phyloP scores from a whole-genome alignment of 2,329 filamentous ascomycete species.

The Neurospora crassa region DNA sequence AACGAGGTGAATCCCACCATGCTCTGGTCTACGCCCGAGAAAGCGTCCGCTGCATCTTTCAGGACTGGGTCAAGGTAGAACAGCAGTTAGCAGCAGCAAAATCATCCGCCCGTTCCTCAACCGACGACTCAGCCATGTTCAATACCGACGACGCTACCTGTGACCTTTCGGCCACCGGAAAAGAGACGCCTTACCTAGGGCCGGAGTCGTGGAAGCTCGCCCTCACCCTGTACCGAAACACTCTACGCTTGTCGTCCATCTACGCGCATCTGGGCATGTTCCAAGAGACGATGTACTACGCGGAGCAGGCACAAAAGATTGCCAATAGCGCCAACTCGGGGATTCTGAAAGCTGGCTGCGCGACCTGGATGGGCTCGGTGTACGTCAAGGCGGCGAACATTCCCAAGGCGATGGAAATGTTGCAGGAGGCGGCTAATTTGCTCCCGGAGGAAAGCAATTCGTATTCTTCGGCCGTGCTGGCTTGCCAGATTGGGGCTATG shows the following conservation, averaged over 20 bases:
- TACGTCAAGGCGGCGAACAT: slow-evolving; percentile 49
- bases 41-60: slow-evolving; percentile 45
- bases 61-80: slow-evolving; percentile 47
- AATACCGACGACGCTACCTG: slow-evolving; percentile 19
- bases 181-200: slow-evolving; percentile 28
- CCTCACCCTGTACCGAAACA: slow-evolving; percentile 58
- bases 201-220: slow-evolving; percentile 75
- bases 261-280: slow-evolving; percentile 81
- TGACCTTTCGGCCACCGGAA: slow-evolving; percentile 19
- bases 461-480: slow-evolving; percentile 34
- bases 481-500: slow-evolving; percentile 47
- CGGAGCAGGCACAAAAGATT: slow-evolving; percentile 72
- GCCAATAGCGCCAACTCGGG: slow-evolving; percentile 58
- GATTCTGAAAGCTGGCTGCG: slow-evolving; percentile 45
- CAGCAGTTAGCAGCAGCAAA: slow-evolving; percentile 19
- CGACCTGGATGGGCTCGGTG: slow-evolving; percentile 45
- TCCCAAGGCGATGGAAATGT: slow-evolving; percentile 46
- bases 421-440: slow-evolving; percentile 42
- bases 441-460: slow-evolving; percentile 38
- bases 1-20: slow-evolving; percentile 47
- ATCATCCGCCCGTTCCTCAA: neutral
- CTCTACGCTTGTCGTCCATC: slow-evolving; percentile 65
- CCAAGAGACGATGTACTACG: slow-evolving; percentile 80
- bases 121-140: slow-evolving; percentile 1
- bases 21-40: slow-evolving; percentile 49